Conservation (phyloP, 768 basidiomycete genomes). For the Boletales sp. region DNA sequence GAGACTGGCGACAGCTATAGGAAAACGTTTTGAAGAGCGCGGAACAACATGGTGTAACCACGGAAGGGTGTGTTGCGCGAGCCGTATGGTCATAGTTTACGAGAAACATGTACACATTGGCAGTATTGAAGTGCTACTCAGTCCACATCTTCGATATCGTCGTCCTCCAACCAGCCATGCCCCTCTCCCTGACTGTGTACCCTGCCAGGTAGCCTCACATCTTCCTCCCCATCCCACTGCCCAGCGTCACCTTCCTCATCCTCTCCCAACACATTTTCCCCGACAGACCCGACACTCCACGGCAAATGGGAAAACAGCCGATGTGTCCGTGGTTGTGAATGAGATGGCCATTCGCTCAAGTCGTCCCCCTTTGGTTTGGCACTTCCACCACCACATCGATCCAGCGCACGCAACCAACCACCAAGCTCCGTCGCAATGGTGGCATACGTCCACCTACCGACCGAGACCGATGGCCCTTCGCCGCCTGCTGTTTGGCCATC, state of each 20-base stretch:
- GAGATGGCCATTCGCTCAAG: neutral
- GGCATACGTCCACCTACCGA: constrained; percentile 47
- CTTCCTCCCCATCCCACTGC: constrained; percentile 30
- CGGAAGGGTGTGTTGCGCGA: neutral
- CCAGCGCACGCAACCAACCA: constrained; percentile 51
- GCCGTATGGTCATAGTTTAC: constrained; percentile 3
- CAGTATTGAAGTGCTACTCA: constrained; percentile 3
- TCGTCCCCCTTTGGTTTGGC: neutral
- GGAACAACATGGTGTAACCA: neutral
- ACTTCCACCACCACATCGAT: constrained; percentile 15
- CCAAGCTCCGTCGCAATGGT: constrained; percentile 59
- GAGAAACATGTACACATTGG: neutral
- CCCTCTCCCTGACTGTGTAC: constrained; percentile 27
- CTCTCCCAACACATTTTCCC: constrained; percentile 24
- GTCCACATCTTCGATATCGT: constrained; percentile 52
- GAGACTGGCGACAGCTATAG: neutral
- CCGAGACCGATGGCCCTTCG: constrained; percentile 3
- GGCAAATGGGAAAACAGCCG: constrained; percentile 49
- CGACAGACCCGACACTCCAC: constrained; percentile 35
- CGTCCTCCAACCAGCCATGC: constrained; percentile 51
- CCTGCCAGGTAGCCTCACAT: constrained; percentile 26
- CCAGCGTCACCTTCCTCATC: constrained; percentile 26
- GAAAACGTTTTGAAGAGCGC: neutral
- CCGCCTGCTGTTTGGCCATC: constrained; percentile 4
- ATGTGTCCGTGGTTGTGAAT: constrained; percentile 33